These are phyloP conservation scores for Neofusicoccum cordaticola DNA, from an alignment of 2,329 filamentous ascomycete genomes.

Conservation along the genomic window DNA sequence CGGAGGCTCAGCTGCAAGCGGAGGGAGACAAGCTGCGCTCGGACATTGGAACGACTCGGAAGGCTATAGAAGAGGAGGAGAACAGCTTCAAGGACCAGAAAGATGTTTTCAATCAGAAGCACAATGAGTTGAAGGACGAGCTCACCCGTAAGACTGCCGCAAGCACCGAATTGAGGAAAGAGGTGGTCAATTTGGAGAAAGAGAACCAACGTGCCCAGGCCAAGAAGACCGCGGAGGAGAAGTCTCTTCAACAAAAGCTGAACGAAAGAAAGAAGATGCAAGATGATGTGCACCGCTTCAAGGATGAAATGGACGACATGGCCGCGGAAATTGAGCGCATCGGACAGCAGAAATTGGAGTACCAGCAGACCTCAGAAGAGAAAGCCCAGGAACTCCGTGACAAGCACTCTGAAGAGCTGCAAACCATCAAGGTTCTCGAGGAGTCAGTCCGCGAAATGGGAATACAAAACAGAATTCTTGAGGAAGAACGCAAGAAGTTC, in stretches of 20 bases:
- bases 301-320: slow-evolving; percentile 60
- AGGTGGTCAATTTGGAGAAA: slow-evolving; percentile 75
- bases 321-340: slow-evolving; percentile 52
- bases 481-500: slow-evolving; percentile 63
- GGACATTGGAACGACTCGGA: slow-evolving; percentile 77
- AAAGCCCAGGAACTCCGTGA: slow-evolving; percentile 42
- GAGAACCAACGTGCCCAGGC: slow-evolving; percentile 78
- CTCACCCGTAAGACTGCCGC: slow-evolving; percentile 89
- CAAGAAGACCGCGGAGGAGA: slow-evolving; percentile 75
- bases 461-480: slow-evolving; percentile 69
- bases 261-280: slow-evolving; percentile 66
- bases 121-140: slow-evolving; percentile 72
- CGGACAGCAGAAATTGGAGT: slow-evolving; percentile 36
- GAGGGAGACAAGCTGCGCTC: slow-evolving; percentile 77
- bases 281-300: slow-evolving; percentile 68
- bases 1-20: slow-evolving; percentile 71
- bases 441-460: slow-evolving; percentile 70
- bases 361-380: slow-evolving; percentile 34
- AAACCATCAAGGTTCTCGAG: slow-evolving; percentile 61
- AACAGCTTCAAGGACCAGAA: slow-evolving; percentile 49
- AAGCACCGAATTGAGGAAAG: slow-evolving; percentile 77
- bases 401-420: slow-evolving; percentile 41
- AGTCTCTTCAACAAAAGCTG: slow-evolving; percentile 65
- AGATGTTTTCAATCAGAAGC: slow-evolving; percentile 64
- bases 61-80: slow-evolving; percentile 62